These are phyloP conservation scores for Talaromyces amestolkiae DNA, from an alignment of 2,329 filamentous ascomycete species.

Conservation along the genomic window DNA sequence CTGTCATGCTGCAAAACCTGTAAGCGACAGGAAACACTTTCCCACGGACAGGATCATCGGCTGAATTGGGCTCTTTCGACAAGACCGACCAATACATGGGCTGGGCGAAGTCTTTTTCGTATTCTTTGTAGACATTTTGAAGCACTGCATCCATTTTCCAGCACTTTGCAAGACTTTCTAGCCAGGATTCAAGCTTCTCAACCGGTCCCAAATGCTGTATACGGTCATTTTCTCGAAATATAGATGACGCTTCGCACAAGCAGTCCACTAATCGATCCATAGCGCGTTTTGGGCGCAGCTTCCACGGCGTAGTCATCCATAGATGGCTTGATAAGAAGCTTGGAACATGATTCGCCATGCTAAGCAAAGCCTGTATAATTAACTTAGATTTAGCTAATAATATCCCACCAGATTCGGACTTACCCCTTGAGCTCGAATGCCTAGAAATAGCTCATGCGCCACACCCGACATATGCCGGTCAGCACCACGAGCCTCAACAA, in stretches of 20 bases:
- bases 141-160: conserved; percentile 32
- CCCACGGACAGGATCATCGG: conserved; percentile 16
- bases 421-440: conserved; percentile 30
- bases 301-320: conserved; percentile 36
- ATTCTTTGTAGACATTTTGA: conserved; percentile 25
- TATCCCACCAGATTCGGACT: background rate
- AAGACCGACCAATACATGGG: conserved; percentile 33
- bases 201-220: conserved; percentile 21
- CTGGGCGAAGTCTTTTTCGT: conserved; percentile 24
- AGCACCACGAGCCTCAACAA: conserved; percentile 35
- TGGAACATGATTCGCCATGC: conserved; percentile 24
- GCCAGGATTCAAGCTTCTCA: conserved; percentile 20
- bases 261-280: conserved; percentile 33
- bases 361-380: conserved; percentile 30
- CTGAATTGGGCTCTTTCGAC: conserved; percentile 20
- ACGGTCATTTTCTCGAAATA: conserved; percentile 24
- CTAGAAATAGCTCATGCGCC: conserved; percentile 35
- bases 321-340: conserved; percentile 29
- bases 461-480: conserved; percentile 31
- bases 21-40: conserved; percentile 33
- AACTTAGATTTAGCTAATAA: background rate
- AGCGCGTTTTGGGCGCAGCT: conserved; percentile 25
- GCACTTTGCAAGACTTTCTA: conserved; percentile 25
- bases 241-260: conserved; percentile 27
- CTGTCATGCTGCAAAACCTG: conserved; percentile 28